Conservation (phyloP, 2,329 filamentous ascomycete genomes). For the Penicillium sp. region DNA sequence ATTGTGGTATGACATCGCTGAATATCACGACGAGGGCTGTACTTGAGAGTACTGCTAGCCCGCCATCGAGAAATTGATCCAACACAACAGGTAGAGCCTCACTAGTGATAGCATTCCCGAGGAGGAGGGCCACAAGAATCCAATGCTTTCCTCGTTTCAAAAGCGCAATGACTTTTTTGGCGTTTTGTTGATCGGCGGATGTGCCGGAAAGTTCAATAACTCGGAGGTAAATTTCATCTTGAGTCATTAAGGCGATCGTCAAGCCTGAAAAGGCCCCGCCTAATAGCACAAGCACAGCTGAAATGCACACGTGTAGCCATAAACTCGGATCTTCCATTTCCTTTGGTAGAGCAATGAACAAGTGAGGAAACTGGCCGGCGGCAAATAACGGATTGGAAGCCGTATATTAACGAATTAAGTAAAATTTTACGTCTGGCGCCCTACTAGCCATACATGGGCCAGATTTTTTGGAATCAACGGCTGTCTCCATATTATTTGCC, state of each 20-base stretch:
- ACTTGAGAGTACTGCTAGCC: conserved; percentile 87
- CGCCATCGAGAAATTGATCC: conserved; percentile 87
- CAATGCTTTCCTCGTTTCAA: conserved; percentile 90
- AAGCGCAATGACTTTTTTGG: conserved; percentile 73
- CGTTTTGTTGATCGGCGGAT: conserved; percentile 79
- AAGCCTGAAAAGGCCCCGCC: conserved; percentile 92
- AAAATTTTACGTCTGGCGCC: neutral
- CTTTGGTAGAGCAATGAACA: conserved; percentile 33
- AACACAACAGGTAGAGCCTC: conserved; percentile 92
- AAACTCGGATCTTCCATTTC: conserved; percentile 58
- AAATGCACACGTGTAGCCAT: conserved; percentile 78
- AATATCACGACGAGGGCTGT: conserved; percentile 96
- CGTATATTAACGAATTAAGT: neutral
- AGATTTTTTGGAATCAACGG: neutral
- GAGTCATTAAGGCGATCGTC: conserved; percentile 65
- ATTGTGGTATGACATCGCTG: conserved; percentile 92
- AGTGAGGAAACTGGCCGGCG: neutral
- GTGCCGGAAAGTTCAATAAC: conserved; percentile 83
- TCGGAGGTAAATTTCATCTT: conserved; percentile 97
- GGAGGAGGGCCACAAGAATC: conserved; percentile 87
- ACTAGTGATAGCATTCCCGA: conserved; percentile 96
- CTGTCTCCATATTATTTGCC: neutral
- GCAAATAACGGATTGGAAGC: neutral
- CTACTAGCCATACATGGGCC: neutral
- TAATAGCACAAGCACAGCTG: conserved; percentile 76